These are phyloP conservation scores for Luzula sylvatica DNA, from an alignment of 176 grass and related monocot species.

Conservation along the genomic window DNA sequence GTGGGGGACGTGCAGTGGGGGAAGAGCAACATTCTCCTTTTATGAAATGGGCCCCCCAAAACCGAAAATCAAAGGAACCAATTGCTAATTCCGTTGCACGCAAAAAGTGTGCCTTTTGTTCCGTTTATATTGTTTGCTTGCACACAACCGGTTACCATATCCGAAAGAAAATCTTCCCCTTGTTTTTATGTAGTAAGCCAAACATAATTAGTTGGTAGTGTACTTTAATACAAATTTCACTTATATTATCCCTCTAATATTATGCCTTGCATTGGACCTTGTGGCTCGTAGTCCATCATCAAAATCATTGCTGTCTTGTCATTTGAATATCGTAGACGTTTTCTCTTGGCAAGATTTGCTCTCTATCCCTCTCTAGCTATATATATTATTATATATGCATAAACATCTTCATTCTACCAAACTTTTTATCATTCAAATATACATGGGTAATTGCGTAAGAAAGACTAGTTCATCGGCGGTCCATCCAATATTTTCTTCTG, in stretches of 20 bases:
- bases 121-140: conserved; percentile 29
- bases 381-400: background rate
- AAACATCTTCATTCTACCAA: background rate
- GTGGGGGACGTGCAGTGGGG: too few species aligned
- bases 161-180: conserved; percentile 16
- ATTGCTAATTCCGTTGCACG: background rate
- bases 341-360: conserved; percentile 32
- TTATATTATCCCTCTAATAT: too few species aligned
- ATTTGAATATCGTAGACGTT: conserved; percentile 34
- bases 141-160: conserved; percentile 30
- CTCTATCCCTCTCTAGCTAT: conserved; percentile 18
- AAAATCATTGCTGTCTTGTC: conserved; percentile 34
- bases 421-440: background rate
- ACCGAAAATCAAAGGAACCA: background rate
- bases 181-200: background rate
- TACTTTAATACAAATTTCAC: too few species aligned
- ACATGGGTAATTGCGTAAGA: conserved; percentile 36
- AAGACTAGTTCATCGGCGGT: conserved; percentile 12
- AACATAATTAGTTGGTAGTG: background rate
- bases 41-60: background rate
- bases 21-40: too few species aligned
- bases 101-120: conserved; percentile 3
- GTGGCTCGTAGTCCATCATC: background rate
- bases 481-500: conserved; percentile 32
- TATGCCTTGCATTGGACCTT: too few species aligned